A percentile compares a stretch with the other conserved stretches of the same genome.
Conservation (phyloP, 768 basidiomycete genomes). For the Tulasnella sp. region DNA sequence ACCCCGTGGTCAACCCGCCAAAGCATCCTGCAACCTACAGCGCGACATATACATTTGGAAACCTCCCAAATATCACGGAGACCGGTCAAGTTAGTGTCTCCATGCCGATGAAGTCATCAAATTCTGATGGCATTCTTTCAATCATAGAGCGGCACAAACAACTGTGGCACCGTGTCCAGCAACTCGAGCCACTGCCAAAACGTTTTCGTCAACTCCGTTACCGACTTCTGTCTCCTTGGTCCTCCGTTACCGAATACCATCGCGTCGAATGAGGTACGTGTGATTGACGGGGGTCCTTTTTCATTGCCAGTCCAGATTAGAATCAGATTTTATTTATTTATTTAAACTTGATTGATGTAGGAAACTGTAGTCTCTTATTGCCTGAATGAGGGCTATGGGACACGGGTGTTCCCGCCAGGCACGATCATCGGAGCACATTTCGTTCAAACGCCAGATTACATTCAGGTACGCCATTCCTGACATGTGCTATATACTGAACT, state of each 20-base stretch:
- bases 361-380: conserved; percentile 54
- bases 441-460: conserved; percentile 21
- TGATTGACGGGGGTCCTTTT: not conserved
- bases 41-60: conserved; percentile 13
- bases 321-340: no score
- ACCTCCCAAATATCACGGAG: conserved; percentile 15
- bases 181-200: conserved; percentile 60
- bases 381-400: conserved; percentile 37
- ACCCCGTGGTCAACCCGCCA: not conserved
- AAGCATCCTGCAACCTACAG: not conserved
- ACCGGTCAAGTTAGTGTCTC: conserved; percentile 8
- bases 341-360: no score
- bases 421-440: conserved; percentile 24
- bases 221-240: conserved; percentile 41
- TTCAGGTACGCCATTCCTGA: conserved; percentile 27
- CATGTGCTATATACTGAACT: no score
- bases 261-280: conserved; percentile 55
- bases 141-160: not conserved
- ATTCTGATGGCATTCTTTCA: not conserved
- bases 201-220: conserved; percentile 34
- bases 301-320: no score
- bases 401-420: conserved; percentile 21
- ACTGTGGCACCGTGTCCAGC: conserved; percentile 44
- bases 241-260: conserved; percentile 30
- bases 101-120: not conserved